Base-by-base conservation (phyloP, 2,329 filamentous ascomycete genomes). In the Ophiostoma perfectum region DNA sequence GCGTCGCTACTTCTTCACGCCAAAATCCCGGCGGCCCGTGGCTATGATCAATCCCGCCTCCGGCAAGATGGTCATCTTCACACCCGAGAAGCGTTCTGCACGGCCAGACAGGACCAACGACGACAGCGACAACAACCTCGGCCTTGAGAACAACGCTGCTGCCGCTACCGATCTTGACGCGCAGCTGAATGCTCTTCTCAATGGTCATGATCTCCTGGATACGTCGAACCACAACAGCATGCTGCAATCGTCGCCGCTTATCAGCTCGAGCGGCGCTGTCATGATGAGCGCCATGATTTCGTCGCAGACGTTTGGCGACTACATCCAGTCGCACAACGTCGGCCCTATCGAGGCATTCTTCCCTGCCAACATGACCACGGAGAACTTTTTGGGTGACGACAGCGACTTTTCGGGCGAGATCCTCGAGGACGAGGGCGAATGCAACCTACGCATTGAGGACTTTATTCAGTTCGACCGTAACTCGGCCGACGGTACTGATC, bases 261-360 rank as follows among this genome's bases (percentile, higher is more conserved):
- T 86, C 87, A 18, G 87, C 60, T 63, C 60, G 3, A 63, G 60
- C 60, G 39, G 88, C 68, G 90, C 92, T 70, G 83, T 93, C 72
- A 93, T 93, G 90, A 87, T 93, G 79, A 89, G 88, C 65, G 89
- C 88, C 73, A 88, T 92, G 79, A 83, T 88, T 67, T 84, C 83
- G 1, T 81, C 80, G 68, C 82, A 83, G 70, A 81, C 83, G 0
- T 84, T 85, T 72, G 83, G 82, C 58, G 83, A 86, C 73, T 83
- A 83, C 69, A 80, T 87, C 77, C 84, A 84, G 72, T 86, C 85
- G 5, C 87, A 90, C 74, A 83, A 64, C n/a, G 82, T 91, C 74
- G 90, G 90, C 0, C 89, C 90, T 2, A 83, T 88, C 0, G 90
- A 93, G 77, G 89, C 90, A 7, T 93, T 92, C 77, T 93, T 90